Evolutionary conservation across 2,329 filamentous ascomycete species (phyloP).

Genomic region (Aspergillus sp.): DNA sequence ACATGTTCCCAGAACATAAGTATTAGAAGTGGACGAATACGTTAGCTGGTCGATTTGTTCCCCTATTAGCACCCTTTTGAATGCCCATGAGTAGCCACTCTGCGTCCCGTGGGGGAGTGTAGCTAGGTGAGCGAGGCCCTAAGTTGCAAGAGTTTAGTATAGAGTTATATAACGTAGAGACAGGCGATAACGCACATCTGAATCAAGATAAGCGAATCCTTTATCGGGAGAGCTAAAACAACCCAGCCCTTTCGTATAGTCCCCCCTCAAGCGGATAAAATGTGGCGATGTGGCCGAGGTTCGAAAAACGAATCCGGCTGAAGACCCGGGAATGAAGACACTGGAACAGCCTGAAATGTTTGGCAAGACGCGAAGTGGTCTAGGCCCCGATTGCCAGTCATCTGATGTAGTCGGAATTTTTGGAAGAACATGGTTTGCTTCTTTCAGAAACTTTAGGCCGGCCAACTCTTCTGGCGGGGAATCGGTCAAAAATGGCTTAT

Average conservation of each 20-base stretch:
- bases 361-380: conserved; percentile 44
- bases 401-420: conserved; percentile 48
- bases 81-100: conserved; percentile 74
- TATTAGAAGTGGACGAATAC: conserved; percentile 72
- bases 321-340: conserved; percentile 77
- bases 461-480: conserved; percentile 13
- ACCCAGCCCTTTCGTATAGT: conserved; percentile 69
- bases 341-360: conserved; percentile 72
- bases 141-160: conserved; percentile 9
- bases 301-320: conserved; percentile 79
- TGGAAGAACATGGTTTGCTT: conserved; percentile 67
- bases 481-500: conserved; percentile 68
- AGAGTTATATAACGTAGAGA: not conserved
- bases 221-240: conserved; percentile 69
- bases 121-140: conserved; percentile 71
- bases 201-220: conserved; percentile 81
- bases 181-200: conserved; percentile 38
- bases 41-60: conserved; percentile 71
- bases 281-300: conserved; percentile 74
- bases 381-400: conserved; percentile 34
- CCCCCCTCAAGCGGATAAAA: conserved; percentile 70
- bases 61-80: conserved; percentile 69
- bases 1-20: conserved; percentile 76
- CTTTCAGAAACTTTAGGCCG: conserved; percentile 72
- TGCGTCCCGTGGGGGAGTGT: conserved; percentile 67